These are phyloP conservation scores for Kalmusia sp. DNA, from an alignment of 2,329 filamentous ascomycete genomes.

Conservation along the genomic window DNA sequence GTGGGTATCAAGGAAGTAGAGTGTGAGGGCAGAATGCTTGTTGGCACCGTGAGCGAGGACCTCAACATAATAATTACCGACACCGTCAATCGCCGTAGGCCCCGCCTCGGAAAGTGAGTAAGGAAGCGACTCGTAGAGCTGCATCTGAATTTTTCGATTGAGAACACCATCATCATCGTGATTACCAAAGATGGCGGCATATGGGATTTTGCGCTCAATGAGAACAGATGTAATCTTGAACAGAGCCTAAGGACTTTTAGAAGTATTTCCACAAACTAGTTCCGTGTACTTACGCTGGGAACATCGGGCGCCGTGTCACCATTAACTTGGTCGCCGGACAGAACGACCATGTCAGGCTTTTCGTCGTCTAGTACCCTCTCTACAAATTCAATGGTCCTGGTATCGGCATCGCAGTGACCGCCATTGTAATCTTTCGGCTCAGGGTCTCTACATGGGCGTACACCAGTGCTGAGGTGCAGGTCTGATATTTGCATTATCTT, in stretches of 20 bases:
- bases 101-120: constrained; percentile 88
- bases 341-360: constrained; percentile 88
- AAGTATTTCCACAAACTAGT: not conserved
- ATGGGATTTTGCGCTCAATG: constrained; percentile 86
- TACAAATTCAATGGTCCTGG: constrained; percentile 89
- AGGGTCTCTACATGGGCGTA: constrained; percentile 86
- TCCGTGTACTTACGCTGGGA: constrained; percentile 69
- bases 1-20: constrained; percentile 96
- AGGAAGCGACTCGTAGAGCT: constrained; percentile 82
- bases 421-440: constrained; percentile 75
- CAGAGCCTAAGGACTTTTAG: constrained; percentile 66
- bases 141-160: constrained; percentile 80
- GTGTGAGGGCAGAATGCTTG: constrained; percentile 86
- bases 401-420: constrained; percentile 87
- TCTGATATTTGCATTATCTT: constrained; percentile 98
- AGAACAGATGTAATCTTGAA: constrained; percentile 91
- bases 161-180: constrained; percentile 93
- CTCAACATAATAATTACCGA: constrained; percentile 95
- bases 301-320: constrained; percentile 91
- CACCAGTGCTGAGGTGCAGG: constrained; percentile 88
- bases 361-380: constrained; percentile 85
- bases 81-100: constrained; percentile 82
- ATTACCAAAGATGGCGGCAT: constrained; percentile 94
- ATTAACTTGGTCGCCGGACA: constrained; percentile 95
- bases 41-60: constrained; percentile 80